Evolutionary conservation across 768 basidiomycete genomes (phyloP), one percentile per base, ranked within the genome.

Genomic region (Trametes maxima): DNA sequence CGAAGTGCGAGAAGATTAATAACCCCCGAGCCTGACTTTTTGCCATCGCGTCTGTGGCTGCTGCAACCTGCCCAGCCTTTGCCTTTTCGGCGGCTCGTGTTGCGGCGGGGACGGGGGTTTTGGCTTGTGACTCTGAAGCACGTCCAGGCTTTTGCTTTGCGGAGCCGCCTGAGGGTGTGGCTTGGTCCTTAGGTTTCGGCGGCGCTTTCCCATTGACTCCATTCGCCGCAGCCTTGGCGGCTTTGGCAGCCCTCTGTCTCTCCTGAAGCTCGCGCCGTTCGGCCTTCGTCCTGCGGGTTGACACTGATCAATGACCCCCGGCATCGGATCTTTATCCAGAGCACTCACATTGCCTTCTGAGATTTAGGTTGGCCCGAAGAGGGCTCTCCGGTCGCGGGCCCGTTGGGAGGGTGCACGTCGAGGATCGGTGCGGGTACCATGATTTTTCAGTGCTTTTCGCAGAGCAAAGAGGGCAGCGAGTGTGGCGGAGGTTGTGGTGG

Each of bases 1-100:
- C 90, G 73, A 94, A 94, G 74, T 94, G 93, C 44, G 90, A 87
- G 72, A 94, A 94, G 67, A 94, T 94, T 50, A 87, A 84, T 51
- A 92, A 72, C n/a, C 89, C 87, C 54, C 85, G 85, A 33, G 84
- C 82, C 53, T 80, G 69, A 36, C 50, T 66, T 16, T 58, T 66
- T 21, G 72, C 76, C 16, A 76, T 76, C 17, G 79, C 79, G 62
- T 60, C 50, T 7, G 76, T 57, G 47, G 75, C 44, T 4, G 59
- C 57, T 3, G 65, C 44, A 13, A 54, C 49, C 48, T 59, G 62
- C 0, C 58, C 60, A 4, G 58, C 62, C 49, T 67, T 68, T 10
- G 65, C 62, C 61, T 62, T 59, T 21, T 63, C 62, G n/a, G 65
- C 58, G 5, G 56, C 50, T 36, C 64, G 67, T 28, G 49, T 33